Conservation (phyloP, 371 early-diverging fungal genomes). For the Thermomucor indicae-seudaticae region DNA sequence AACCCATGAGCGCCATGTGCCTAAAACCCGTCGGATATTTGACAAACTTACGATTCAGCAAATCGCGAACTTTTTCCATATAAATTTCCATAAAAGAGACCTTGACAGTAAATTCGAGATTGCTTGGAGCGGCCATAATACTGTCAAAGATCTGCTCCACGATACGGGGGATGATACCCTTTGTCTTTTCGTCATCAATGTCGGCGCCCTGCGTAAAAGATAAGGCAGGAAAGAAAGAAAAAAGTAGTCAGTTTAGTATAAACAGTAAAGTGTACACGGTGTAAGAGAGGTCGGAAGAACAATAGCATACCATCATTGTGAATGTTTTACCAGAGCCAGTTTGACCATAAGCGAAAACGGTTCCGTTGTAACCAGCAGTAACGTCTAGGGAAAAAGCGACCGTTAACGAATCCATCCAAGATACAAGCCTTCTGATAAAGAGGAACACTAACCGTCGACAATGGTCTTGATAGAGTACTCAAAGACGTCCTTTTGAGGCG, state of each 20-base stretch:
- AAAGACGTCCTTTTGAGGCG: constrained; percentile 82
- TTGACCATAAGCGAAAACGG: constrained; percentile 98
- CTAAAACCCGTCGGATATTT: too few species aligned
- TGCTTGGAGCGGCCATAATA: constrained; percentile 77
- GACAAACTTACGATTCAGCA: constrained; percentile 74
- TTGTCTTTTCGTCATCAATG: constrained; percentile 82
- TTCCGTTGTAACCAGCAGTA: constrained; percentile 87
- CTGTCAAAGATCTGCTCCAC: constrained; percentile 86
- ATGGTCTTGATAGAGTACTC: constrained; percentile 85
- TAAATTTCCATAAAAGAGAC: constrained; percentile 98
- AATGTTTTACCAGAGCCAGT: constrained; percentile 98
- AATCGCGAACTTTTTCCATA: constrained; percentile 97
- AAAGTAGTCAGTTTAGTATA: not conserved
- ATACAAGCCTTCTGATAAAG: not conserved
- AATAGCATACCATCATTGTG: constrained; percentile 88
- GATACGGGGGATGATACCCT: constrained; percentile 92
- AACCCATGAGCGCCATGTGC: too few species aligned
- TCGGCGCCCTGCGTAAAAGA: constrained; percentile 86
- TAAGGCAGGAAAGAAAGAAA: not conserved
- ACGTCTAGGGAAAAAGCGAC: too few species aligned
- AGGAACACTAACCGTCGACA: constrained; percentile 70
- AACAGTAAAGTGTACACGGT: not conserved
- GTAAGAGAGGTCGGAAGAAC: not conserved
- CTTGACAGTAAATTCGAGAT: constrained; percentile 88
- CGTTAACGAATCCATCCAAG: too few species aligned